These are phyloP conservation scores for Heterococcus sp. DNA, from an alignment of 108 stramenopile species.

Conservation along the genomic window DNA sequence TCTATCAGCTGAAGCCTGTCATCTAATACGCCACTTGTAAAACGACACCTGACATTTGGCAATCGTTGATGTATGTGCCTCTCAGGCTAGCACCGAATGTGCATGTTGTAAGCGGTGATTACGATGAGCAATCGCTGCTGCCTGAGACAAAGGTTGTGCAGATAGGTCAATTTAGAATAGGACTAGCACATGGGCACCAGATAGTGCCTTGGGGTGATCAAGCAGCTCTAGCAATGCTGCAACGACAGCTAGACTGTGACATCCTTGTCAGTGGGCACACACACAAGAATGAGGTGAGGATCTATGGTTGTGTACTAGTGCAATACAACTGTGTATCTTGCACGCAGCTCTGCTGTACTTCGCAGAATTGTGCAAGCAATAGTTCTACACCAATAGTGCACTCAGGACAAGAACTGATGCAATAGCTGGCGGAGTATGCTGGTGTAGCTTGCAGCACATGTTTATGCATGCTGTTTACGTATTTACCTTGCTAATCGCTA, in stretches of 20 bases:
- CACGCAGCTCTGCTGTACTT: no score
- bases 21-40: neutral
- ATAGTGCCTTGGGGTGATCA: conserved; percentile 79
- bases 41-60: no score
- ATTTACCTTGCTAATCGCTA: no score
- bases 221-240: conserved; percentile 66
- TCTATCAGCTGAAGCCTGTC: no score
- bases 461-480: no score
- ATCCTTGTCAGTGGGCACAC: conserved; percentile 91
- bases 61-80: neutral
- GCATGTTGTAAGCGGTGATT: conserved; percentile 83
- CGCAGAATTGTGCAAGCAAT: no score
- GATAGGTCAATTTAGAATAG: conserved; percentile 88
- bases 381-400: no score
- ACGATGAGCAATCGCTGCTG: conserved; percentile 66
- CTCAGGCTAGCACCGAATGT: conserved; percentile 82
- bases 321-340: no score
- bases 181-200: conserved; percentile 75
- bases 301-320: no score
- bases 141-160: conserved; percentile 81
- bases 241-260: conserved; percentile 82
- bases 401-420: no score
- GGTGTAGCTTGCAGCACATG: no score
- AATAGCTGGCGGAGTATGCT: no score
- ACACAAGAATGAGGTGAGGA: conserved; percentile 77